These are phyloP conservation scores for Guadua angustifolia DNA, from an alignment of 176 grass and related monocot genomes.

Conservation along the genomic window DNA sequence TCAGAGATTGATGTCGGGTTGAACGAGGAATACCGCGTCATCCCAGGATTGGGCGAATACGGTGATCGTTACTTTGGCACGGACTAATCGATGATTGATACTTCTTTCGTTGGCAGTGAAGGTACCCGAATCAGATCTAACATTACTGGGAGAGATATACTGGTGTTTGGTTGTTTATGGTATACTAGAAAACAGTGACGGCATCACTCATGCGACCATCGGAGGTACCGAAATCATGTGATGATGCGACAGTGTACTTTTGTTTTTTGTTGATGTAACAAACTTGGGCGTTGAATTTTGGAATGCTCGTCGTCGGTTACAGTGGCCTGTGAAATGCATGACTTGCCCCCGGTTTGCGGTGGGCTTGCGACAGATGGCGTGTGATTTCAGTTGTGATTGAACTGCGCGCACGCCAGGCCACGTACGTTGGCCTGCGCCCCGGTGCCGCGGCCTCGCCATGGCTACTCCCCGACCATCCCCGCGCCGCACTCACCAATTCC, in stretches of 20 bases:
- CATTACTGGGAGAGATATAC: not conserved
- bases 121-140: slow-evolving; percentile 34
- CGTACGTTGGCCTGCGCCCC: too few species aligned
- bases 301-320: slow-evolving; percentile 6
- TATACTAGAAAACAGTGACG: not conserved
- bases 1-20: slow-evolving; percentile 81
- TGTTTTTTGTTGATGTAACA: slow-evolving; percentile 2
- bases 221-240: not conserved
- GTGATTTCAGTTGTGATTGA: not conserved
- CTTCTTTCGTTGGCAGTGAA: slow-evolving; percentile 1
- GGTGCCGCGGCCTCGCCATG: too few species aligned
- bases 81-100: slow-evolving; percentile 37
- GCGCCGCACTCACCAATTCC: too few species aligned
- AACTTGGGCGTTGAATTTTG: not conserved
- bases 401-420: not conserved
- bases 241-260: not conserved
- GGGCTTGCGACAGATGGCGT: not conserved
- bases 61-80: slow-evolving; percentile 93
- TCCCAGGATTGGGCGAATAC: slow-evolving; percentile 91
- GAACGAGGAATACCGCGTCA: slow-evolving; percentile 77
- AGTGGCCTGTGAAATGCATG: not conserved
- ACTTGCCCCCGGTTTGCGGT: not conserved
- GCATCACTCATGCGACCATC: not conserved
- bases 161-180: not conserved
- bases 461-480: too few species aligned